Conservation (phyloP, 192 early-diverging fungal species). For the Gaertneriomyces semiglobifer region DNA sequence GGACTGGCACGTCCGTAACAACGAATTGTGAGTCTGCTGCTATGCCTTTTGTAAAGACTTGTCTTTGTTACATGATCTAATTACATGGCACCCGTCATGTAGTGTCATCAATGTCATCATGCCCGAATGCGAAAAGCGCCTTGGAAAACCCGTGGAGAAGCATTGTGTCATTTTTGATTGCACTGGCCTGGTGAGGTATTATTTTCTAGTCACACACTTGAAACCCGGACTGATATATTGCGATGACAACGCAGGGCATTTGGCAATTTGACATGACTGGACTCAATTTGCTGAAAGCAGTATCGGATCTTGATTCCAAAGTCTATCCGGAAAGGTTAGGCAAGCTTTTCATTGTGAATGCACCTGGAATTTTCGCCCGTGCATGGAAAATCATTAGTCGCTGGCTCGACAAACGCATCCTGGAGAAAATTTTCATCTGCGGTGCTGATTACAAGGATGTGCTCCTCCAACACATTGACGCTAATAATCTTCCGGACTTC, state of each 20-base stretch:
- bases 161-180: constrained; percentile 41
- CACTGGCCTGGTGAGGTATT: constrained; percentile 12
- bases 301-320: constrained; percentile 34
- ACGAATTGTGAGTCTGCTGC: constrained; percentile 8
- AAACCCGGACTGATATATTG: neutral
- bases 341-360: constrained; percentile 37
- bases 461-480: constrained; percentile 34
- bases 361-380: constrained; percentile 32
- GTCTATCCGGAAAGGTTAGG: constrained; percentile 38
- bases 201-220: constrained; percentile 7
- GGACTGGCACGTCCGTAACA: constrained; percentile 35
- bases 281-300: constrained; percentile 27
- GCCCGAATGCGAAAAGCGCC: constrained; percentile 30
- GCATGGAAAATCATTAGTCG: constrained; percentile 36
- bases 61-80: too few species aligned
- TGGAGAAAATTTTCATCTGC: constrained; percentile 38
- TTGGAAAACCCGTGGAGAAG: constrained; percentile 27
- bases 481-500: constrained; percentile 34
- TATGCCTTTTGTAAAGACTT: too few species aligned
- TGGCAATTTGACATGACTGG: constrained; percentile 38
- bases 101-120: constrained; percentile 32
- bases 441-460: constrained; percentile 29
- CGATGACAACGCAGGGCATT: neutral
- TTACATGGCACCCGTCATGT: too few species aligned
- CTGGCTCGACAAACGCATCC: constrained; percentile 38